Evolutionary conservation across 441 rosid genomes (phyloP), one percentile per base, ranked within the genome.

Genomic region (Croton laevigatus): DNA sequence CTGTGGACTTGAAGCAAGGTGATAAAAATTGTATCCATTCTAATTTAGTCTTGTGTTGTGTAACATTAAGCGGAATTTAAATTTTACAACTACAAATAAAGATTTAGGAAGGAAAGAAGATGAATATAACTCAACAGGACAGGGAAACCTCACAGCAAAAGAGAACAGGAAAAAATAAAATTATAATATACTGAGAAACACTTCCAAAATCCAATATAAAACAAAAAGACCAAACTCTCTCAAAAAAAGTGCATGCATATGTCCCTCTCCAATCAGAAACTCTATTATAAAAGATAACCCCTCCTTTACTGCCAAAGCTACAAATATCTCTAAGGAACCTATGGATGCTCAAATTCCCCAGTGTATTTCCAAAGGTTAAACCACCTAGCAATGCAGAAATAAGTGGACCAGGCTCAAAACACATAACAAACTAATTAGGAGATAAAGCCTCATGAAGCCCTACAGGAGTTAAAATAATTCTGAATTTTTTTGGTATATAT

Each of bases 301-400:
- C n/a, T n/a, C n/a, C n/a, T n/a, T n/a, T n/a, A n/a, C n/a, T n/a
- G n/a, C n/a, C n/a, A n/a, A n/a, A n/a, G n/a, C n/a, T n/a, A n/a
- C n/a, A n/a, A n/a, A n/a, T n/a, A n/a, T n/a, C 34, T 66, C 34
- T 48, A 52, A 66, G 23, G 58, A 19, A 27, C 51, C 12, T 59
- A 67, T 13, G 13, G 9, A 51, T 17, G 14, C 46, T 12, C 37
- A 42, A 13, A 12, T 37, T 38, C n/a, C n/a, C n/a, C n/a, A n/a
- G n/a, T n/a, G n/a, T n/a, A n/a, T n/a, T n/a, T n/a, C 53, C 70
- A 67, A 9, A 54, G 38, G 23, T 66, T 14, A 13, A 14, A 34
- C 11, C 13, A 67, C 60, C 22, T 42, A 46, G 22, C 34, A 45
- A 53, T 54, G 61, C 40, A 19, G 37, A 67, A 54, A 54, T 7